Percentiles rank a stretch among this genome's conserved stretches.
These are phyloP conservation scores for Aspergillus caelatus DNA, from an alignment of 2,329 filamentous ascomycete species.

Conservation along the genomic window DNA sequence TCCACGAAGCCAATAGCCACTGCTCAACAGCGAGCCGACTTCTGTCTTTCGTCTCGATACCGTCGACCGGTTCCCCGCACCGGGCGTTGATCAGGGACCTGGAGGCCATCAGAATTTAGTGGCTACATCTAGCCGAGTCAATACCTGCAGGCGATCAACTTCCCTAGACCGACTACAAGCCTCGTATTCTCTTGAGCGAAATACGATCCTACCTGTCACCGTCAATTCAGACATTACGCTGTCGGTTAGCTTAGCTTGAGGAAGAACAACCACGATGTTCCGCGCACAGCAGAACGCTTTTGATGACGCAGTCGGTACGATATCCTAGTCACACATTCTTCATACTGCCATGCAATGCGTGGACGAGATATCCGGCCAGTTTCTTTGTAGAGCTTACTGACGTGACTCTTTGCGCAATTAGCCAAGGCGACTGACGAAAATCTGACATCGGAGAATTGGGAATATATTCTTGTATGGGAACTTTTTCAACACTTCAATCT, in stretches of 20 bases:
- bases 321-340: constrained; percentile 13
- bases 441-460: constrained; percentile 82
- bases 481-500: neutral
- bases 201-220: neutral
- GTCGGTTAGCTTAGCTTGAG: constrained; percentile 8
- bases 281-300: constrained; percentile 68
- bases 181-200: neutral
- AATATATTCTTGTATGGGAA: constrained; percentile 62
- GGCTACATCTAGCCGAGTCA: neutral
- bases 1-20: neutral
- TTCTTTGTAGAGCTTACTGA: constrained; percentile 26
- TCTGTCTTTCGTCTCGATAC: constrained; percentile 2
- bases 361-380: neutral
- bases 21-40: neutral
- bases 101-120: constrained; percentile 5
- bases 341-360: neutral
- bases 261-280: constrained; percentile 51
- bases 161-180: neutral
- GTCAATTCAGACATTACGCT: neutral
- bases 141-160: neutral
- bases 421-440: constrained; percentile 96
- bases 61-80: constrained; percentile 15
- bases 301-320: constrained; percentile 69
- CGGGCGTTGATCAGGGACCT: constrained; percentile 8
- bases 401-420: constrained; percentile 36